Conservation (phyloP, 2,329 filamentous ascomycete genomes). For the Fusarium sterilihyphosum region DNA sequence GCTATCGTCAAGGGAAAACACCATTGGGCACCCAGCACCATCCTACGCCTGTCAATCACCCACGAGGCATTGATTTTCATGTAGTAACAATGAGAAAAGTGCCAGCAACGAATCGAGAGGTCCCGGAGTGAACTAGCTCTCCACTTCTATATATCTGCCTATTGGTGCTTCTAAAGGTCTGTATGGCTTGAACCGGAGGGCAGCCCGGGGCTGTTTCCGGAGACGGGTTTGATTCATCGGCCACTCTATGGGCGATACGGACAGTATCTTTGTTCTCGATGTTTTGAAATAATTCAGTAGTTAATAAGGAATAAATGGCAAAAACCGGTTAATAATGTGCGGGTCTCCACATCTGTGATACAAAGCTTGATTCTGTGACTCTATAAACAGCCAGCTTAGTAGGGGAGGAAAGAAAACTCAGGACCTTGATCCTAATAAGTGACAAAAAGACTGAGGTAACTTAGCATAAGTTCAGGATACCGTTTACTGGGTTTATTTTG, state of each 20-base stretch:
- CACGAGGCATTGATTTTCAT: constrained; percentile 23
- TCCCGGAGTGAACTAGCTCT: constrained; percentile 3
- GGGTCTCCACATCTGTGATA: constrained; percentile 12
- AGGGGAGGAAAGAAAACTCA: not conserved
- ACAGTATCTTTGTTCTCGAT: not conserved
- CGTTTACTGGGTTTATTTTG: not conserved
- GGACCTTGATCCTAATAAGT: not conserved
- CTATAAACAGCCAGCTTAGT: not conserved
- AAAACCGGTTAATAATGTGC: not conserved
- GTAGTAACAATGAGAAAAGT: constrained; percentile 2
- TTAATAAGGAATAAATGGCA: not conserved
- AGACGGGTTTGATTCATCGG: constrained; percentile 26
- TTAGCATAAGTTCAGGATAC: not conserved
- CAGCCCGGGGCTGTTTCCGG: constrained; percentile 36
- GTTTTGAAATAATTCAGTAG: not conserved
- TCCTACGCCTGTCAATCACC: constrained; percentile 27
- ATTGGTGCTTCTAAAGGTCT: constrained; percentile 13
- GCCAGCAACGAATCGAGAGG: constrained; percentile 12
- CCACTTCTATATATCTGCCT: constrained; percentile 26
- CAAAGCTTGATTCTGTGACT: constrained; percentile 3
- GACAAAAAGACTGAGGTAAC: not conserved
- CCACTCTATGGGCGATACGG: constrained; percentile 6
- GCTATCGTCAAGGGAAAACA: constrained; percentile 2
- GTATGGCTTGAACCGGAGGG: constrained; percentile 25
- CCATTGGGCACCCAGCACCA: constrained; percentile 11